phyloP scores from a whole-genome alignment of 2,329 filamentous ascomycete species.

The Beauveria rudraprayagi region DNA sequence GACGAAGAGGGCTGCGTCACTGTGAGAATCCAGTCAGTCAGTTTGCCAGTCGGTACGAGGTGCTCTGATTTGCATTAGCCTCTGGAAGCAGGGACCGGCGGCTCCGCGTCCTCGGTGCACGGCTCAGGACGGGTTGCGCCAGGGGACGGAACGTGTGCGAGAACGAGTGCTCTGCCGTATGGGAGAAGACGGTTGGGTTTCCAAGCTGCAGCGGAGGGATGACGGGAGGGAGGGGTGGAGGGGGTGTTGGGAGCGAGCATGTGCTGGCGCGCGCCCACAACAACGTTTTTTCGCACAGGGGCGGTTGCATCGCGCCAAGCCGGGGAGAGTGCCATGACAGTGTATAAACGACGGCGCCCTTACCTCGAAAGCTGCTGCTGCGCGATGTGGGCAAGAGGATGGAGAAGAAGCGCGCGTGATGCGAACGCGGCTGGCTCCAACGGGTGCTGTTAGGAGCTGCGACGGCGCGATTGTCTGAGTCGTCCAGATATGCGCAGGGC shows the following conservation, averaged over 20 bases:
- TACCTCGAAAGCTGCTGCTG: background rate
- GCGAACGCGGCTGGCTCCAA: background rate
- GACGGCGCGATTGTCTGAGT: background rate
- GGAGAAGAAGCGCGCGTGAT: background rate
- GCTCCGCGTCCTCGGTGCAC: background rate
- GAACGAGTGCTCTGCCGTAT: background rate
- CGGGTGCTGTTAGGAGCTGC: background rate
- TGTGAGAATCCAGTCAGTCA: background rate
- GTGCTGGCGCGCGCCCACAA: slow-evolving; percentile 1
- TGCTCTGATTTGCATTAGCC: slow-evolving; percentile 7
- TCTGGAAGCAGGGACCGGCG: background rate
- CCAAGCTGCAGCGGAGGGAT: background rate
- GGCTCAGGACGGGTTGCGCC: background rate
- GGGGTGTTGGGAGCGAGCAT: slow-evolving; percentile 9
- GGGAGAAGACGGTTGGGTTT: slow-evolving; percentile 1
- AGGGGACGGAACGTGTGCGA: background rate
- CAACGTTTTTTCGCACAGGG: background rate
- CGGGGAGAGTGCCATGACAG: background rate
- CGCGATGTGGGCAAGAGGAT: background rate
- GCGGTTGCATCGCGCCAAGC: background rate
- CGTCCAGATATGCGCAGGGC: background rate
- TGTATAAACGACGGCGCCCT: background rate
- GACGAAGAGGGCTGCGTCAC: slow-evolving; percentile 1
- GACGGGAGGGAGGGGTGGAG: slow-evolving; percentile 4
- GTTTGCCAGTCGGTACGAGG: background rate